Conservation (phyloP, 768 basidiomycete species). For the Pleurotus platypus region DNA sequence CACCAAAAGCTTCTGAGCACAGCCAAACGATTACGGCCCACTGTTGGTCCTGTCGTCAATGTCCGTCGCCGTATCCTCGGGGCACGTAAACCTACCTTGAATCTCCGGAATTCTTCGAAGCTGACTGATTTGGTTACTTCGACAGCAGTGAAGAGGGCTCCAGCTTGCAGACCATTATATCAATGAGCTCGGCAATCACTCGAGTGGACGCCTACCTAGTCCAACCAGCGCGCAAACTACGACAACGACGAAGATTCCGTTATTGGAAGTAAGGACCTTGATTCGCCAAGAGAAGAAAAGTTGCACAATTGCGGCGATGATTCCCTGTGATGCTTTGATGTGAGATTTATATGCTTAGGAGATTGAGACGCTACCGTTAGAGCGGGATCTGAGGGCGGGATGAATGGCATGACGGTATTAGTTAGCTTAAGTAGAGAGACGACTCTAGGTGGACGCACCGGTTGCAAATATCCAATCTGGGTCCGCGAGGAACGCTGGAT, state of each 20-base stretch:
- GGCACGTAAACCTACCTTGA: conserved; percentile 15
- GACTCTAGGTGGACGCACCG: conserved; percentile 19
- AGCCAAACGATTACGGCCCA: conserved; percentile 33
- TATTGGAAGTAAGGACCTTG: conserved; percentile 7
- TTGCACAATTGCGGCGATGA: conserved; percentile 4
- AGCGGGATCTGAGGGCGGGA: conserved; percentile 31
- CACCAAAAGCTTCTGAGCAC: conserved; percentile 33
- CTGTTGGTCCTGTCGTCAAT: no score
- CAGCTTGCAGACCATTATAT: conserved; percentile 14
- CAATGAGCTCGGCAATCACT: not conserved
- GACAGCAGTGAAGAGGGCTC: conserved; percentile 23
- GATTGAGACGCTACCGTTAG: conserved; percentile 30
- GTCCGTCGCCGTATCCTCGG: no score
- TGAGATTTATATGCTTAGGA: not conserved
- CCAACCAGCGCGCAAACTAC: not conserved
- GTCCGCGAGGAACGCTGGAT: conserved; percentile 20
- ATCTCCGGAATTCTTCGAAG: conserved; percentile 24
- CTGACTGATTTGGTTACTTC: conserved; percentile 18
- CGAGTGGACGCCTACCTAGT: not conserved
- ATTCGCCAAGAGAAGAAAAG: conserved; percentile 9
- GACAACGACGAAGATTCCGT: not conserved
- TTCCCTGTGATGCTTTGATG: not conserved
- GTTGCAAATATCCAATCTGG: conserved; percentile 33
- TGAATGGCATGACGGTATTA: not conserved
- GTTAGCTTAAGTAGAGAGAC: not conserved